phyloP scores from a whole-genome alignment of 495 filamentous ascomycete species.

The Tuber magnatum region DNA sequence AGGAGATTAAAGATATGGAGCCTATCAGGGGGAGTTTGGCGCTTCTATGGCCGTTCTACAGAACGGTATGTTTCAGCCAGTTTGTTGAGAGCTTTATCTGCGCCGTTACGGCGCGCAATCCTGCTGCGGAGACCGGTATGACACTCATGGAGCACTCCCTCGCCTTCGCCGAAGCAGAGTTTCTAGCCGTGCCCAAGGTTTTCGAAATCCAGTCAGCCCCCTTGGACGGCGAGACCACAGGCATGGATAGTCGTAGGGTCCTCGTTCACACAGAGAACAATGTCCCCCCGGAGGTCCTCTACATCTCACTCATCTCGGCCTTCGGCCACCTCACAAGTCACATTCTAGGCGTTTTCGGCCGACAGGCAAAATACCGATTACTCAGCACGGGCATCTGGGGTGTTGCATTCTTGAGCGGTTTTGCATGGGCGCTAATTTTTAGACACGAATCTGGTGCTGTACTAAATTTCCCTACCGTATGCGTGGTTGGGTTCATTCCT shows the following conservation, averaged over 20 bases:
- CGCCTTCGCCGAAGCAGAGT: constrained; percentile 92
- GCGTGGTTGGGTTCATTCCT: constrained; percentile 88
- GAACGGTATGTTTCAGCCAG: constrained; percentile 71
- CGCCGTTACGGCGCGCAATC: constrained; percentile 74
- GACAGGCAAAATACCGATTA: constrained; percentile 70
- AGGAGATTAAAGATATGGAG: constrained; percentile 45
- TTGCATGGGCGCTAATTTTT: constrained; percentile 40
- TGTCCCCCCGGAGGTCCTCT: constrained; percentile 78
- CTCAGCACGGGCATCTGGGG: constrained; percentile 85
- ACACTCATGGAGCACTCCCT: constrained; percentile 93
- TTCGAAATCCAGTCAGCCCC: constrained; percentile 21
- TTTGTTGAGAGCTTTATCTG: constrained; percentile 81
- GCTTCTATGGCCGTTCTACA: constrained; percentile 80
- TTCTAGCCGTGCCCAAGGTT: constrained; percentile 39
- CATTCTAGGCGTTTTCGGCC: constrained; percentile 66
- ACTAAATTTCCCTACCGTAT: constrained; percentile 84
- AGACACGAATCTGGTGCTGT: constrained; percentile 44
- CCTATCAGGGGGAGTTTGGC: constrained; percentile 64
- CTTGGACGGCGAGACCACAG: constrained; percentile 3
- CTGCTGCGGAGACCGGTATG: constrained; percentile 85
- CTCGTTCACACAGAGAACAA: constrained; percentile 49
- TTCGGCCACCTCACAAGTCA: constrained; percentile 85
- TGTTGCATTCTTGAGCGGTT: constrained; percentile 56
- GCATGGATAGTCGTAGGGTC: constrained; percentile 32
- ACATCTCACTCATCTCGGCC: constrained; percentile 78